Evolutionary conservation across 164 flowering plant genomes (phyloP).

Genomic region (Stephania yunnanensis): DNA sequence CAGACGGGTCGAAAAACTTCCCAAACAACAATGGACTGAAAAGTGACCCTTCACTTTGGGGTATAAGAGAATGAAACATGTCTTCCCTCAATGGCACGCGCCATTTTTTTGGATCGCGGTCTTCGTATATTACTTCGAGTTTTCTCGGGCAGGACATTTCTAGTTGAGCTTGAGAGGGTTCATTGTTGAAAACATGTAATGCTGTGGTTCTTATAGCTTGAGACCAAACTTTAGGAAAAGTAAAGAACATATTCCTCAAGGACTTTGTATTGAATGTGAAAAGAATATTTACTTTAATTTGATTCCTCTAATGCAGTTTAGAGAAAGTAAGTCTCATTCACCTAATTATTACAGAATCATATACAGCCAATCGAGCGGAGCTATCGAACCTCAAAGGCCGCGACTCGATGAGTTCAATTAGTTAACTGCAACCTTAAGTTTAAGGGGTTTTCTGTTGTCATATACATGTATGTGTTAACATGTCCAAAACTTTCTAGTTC

Average conservation of each 20-base stretch:
- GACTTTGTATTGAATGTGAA: slow-evolving; percentile 34
- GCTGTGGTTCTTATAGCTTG: slow-evolving; percentile 22
- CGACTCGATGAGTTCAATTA: too few species aligned
- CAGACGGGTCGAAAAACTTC: slow-evolving; percentile 88
- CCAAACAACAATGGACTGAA: slow-evolving; percentile 84
- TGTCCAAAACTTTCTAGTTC: too few species aligned
- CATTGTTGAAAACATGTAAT: slow-evolving; percentile 10
- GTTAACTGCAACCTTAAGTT: too few species aligned
- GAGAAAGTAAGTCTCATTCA: neutral
- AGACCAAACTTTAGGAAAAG: slow-evolving; percentile 20
- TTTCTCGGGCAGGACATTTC: slow-evolving; percentile 36
- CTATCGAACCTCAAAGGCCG: too few species aligned
- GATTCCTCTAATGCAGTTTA: neutral
- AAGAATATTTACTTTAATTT: slow-evolving; percentile 27
- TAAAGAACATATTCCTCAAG: slow-evolving; percentile 39
- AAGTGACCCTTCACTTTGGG: slow-evolving; percentile 56
- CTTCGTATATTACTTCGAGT: slow-evolving; percentile 54
- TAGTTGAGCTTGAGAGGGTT: neutral
- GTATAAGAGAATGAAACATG: slow-evolving; percentile 37
- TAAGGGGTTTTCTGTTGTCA: neutral
- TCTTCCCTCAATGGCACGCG: slow-evolving; percentile 56
- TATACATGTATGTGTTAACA: neutral
- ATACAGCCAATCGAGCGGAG: too few species aligned
- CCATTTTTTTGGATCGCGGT: slow-evolving; percentile 66
- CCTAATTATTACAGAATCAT: neutral